These are phyloP conservation scores for Lecanicillium sp. DNA, from an alignment of 2,329 filamentous ascomycete genomes.

Conservation along the genomic window DNA sequence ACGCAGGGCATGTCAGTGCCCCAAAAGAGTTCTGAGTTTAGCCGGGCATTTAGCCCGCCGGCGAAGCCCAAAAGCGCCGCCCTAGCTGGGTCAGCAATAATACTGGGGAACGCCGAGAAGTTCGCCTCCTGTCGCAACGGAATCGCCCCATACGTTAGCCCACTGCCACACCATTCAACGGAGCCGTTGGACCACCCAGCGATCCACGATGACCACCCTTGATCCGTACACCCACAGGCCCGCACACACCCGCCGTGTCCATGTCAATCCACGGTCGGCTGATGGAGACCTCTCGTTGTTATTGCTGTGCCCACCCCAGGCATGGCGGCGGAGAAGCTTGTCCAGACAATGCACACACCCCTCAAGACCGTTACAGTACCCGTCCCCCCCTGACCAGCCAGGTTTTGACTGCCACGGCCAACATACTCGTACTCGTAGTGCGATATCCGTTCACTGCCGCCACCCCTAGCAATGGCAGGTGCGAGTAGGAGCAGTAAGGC, in stretches of 20 bases:
- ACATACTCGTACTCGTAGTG: background rate
- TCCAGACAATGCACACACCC: background rate
- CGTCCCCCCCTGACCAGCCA: too few species aligned
- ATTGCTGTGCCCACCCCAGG: too few species aligned
- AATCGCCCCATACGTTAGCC: conserved; percentile 13
- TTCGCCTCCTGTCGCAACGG: background rate
- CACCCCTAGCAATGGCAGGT: background rate
- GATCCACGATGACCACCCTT: conserved; percentile 19
- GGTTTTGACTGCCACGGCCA: too few species aligned
- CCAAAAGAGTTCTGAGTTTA: too few species aligned
- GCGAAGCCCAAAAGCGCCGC: too few species aligned
- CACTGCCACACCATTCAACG: conserved; percentile 12
- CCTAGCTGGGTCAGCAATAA: too few species aligned
- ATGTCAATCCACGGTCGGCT: conserved; percentile 14
- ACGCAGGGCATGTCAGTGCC: too few species aligned
- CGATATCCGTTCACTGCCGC: background rate
- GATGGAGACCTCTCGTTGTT: conserved; percentile 8
- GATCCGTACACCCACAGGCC: conserved; percentile 9
- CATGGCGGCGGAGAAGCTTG: conserved; percentile 1
- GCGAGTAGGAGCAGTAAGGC: too few species aligned
- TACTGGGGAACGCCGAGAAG: too few species aligned
- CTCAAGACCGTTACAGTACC: too few species aligned
- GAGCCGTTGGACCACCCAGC: conserved; percentile 13
- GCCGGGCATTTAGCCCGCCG: too few species aligned
- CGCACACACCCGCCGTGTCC: conserved; percentile 12